Base-by-base conservation (phyloP, 495 filamentous ascomycete genomes). In the Glarea lozoyensis region DNA sequence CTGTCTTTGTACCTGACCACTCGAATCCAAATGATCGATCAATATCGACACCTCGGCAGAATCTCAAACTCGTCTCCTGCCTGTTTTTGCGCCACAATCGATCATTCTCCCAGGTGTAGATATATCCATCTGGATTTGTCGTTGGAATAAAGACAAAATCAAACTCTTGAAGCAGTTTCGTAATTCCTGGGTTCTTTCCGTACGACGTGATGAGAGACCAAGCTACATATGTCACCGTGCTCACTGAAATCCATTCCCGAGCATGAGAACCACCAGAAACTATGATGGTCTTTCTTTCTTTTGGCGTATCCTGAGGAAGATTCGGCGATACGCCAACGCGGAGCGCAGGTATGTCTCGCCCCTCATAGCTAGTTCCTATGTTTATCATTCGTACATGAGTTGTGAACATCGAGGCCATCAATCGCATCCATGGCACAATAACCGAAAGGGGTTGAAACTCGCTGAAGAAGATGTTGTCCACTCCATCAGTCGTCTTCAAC, bases 31-130 rank as follows among this genome's bases (percentile, higher is more conserved):
- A 98, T 1, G 81, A 70, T 24, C 88, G 84, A 51, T 97, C 92
- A 21, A 98, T 69, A 60, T 98, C 92, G 23, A 95, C 63, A 2
- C 92, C 92, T 7, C 72, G 81, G 57, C 92, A 98, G 58, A 88
- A 86, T 15, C 79, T 75, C 45, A 93, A 71, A 39, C 74, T 79
- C 2, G 89, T 96, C 22, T 75, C 71, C 53, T 97, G 92, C 27
- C 92, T 72, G 47, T 92, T 94, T 65, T 97, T 98, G 51, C 90
- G 83, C 92, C 92, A 98, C 0, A 98, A 65, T 5, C 92, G 81
- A 57, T 98, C 92, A 6, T 70, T 73, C 45, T 93, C 78, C 89
- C 89, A 98, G 2, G 83, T 88, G 56, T 95, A 95, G 32, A 82
- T 81, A 56, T 96, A 95, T 2, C 92, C 92, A 57, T 98, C 92